A percentile compares a stretch with the other conserved stretches of the same genome.
Conservation (phyloP, 768 basidiomycete species). For the Boletus rubropictus region DNA sequence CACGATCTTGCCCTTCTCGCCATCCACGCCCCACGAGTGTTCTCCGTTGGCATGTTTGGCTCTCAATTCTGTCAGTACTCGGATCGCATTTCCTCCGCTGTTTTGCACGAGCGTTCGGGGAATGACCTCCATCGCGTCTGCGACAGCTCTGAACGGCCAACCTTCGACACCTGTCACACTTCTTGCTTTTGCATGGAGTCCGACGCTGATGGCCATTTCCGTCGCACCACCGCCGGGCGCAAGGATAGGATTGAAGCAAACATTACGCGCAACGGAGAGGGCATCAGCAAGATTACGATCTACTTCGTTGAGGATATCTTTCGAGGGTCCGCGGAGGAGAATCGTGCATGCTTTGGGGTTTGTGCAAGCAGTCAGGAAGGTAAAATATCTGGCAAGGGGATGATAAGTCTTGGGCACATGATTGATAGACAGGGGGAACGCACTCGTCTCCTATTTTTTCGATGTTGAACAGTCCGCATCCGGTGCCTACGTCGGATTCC, state of each 20-base stretch:
- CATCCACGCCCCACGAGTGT: conserved; percentile 89
- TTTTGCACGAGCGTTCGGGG: conserved; percentile 94
- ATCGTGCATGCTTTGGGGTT: conserved; percentile 96
- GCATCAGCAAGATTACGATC: conserved; percentile 97
- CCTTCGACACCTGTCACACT: conserved; percentile 83
- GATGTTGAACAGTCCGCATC: conserved; percentile 93
- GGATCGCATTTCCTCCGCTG: conserved; percentile 89
- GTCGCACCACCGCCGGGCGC: conserved; percentile 95
- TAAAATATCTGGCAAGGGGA: conserved; percentile 70
- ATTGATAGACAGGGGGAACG: conserved; percentile 8
- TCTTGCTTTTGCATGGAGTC: conserved; percentile 72
- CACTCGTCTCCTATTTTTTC: conserved; percentile 97
- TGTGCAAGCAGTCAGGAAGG: conserved; percentile 89
- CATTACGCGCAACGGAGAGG: conserved; percentile 95
- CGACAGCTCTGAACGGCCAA: conserved; percentile 87
- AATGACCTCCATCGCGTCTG: conserved; percentile 96
- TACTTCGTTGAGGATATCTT: conserved; percentile 97
- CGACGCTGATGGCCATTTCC: conserved; percentile 95
- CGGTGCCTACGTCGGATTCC: conserved; percentile 85
- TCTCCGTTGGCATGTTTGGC: conserved; percentile 94
- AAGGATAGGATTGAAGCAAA: conserved; percentile 91
- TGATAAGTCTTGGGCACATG: background rate
- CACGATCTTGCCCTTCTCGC: conserved; percentile 91
- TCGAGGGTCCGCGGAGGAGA: conserved; percentile 93
- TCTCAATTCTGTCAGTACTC: conserved; percentile 88